Base-by-base conservation (phyloP, 1,284 basidiomycete genomes). In the Fomes fomentarius region DNA sequence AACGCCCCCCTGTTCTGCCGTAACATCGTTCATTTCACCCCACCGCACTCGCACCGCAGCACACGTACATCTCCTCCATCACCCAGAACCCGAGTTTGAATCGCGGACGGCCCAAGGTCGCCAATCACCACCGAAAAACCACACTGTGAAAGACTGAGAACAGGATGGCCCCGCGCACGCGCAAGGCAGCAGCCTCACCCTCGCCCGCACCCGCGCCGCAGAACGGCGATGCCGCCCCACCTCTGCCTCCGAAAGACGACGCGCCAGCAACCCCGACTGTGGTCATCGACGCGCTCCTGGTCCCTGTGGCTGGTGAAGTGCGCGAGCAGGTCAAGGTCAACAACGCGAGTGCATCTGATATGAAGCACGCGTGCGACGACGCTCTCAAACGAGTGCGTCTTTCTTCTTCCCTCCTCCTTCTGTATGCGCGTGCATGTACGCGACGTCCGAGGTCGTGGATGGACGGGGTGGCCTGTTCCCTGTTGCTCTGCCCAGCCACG, bases 341-440 rank as follows among this genome's bases (percentile, higher is more conserved):
- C 79, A 92, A 89, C 64, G 81, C 86, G 24, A 93, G 83, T 69
- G 66, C 84, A 45, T 81, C 81, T 19, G 94, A 96, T 67, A 83
- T 97, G 69, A 96, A 96, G 77, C 86, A 88, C 64, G 86, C 94
- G 12, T 89, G 91, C 62, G 95, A 97, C 70, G 94, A 96, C 76
- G 88, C 89, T 35, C 76, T 96, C 58, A 93, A 92, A 73, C 86
- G 91, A 69, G 94, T 96, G 67, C 62, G 91, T 82, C 17, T 15
- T 22, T 26, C 31, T 28, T 40, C 24, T 25, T 28, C 22, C 1
- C 41, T 24, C 31, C 21, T 42, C 25, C 31, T 26, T n/a, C 22
- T 4, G 12, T 14, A 15, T 25, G 21, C 10, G 24, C 30, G 30
- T 41, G 17, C 34, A 21, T 17, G 22, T 21, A 14, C 33, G 44